phyloP scores from a whole-genome alignment of 768 basidiomycete genomes.

The Neoboletus magnificus region DNA sequence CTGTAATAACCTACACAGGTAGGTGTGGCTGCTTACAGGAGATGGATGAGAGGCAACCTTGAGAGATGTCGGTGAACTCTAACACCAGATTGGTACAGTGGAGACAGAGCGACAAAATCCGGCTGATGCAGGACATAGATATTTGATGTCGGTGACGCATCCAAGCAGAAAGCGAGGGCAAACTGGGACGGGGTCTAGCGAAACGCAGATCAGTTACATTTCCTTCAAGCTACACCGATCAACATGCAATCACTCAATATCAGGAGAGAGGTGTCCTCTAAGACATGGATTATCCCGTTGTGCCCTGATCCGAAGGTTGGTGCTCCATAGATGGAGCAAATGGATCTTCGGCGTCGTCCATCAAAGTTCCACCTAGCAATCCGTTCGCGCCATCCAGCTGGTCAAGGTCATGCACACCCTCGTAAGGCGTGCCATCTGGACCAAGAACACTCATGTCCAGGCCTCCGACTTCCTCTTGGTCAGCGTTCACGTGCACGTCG shows the following conservation, averaged over 20 bases:
- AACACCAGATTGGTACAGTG: neutral
- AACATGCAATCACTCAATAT: conserved; percentile 8
- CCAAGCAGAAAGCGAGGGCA: neutral
- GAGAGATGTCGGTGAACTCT: neutral
- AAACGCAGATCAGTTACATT: conserved; percentile 3
- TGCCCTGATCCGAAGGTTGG: conserved; percentile 11
- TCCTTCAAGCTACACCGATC: neutral
- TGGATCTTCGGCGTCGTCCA: conserved; percentile 60
- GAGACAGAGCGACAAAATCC: neutral
- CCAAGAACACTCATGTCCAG: conserved; percentile 65
- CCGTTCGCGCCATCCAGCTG: conserved; percentile 53
- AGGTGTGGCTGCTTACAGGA: neutral
- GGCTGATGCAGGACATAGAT: neutral
- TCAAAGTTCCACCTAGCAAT: conserved; percentile 56
- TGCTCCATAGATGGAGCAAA: conserved; percentile 40
- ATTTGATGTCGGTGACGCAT: neutral
- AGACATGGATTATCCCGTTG: conserved; percentile 7
- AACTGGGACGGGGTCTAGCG: neutral
- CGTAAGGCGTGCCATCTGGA: conserved; percentile 61
- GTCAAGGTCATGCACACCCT: conserved; percentile 49
- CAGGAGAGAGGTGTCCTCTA: neutral
- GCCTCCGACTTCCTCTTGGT: conserved; percentile 39
- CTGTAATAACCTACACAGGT: neutral
- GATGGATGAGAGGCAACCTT: neutral
- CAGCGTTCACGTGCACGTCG: conserved; percentile 32